Percentiles rank a stretch among this genome's conserved stretches.
Conservation (phyloP, 768 basidiomycete species). For the Tylopilus plumbeoviolaceoides region DNA sequence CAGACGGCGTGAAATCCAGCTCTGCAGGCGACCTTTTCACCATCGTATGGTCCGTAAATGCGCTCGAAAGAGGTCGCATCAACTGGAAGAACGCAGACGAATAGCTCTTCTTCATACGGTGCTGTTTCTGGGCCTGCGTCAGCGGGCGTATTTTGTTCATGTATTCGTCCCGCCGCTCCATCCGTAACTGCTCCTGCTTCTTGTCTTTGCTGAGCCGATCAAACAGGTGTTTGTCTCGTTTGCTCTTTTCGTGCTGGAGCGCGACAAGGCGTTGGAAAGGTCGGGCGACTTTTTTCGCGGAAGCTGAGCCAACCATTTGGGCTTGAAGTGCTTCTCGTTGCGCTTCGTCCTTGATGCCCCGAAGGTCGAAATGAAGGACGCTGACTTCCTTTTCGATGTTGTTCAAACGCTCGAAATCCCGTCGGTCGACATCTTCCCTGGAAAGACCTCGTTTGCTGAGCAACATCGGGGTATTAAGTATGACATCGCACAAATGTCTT, state of each 20-base stretch:
- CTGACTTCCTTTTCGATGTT: constrained; percentile 69
- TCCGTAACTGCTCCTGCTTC: constrained; percentile 64
- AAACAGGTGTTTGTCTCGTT: constrained; percentile 68
- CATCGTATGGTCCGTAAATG: constrained; percentile 63
- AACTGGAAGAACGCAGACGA: constrained; percentile 76
- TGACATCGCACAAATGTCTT: constrained; percentile 66
- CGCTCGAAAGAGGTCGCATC: constrained; percentile 87
- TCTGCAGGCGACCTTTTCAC: constrained; percentile 63
- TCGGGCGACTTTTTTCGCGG: constrained; percentile 51
- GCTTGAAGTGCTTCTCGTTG: constrained; percentile 54
- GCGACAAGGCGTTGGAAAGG: constrained; percentile 65
- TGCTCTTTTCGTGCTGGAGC: constrained; percentile 75
- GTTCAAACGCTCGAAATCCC: constrained; percentile 72
- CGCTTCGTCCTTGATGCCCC: constrained; percentile 73
- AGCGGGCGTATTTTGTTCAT: constrained; percentile 63
- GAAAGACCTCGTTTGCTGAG: constrained; percentile 40
- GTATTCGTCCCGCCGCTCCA: constrained; percentile 72
- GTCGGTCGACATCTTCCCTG: constrained; percentile 55
- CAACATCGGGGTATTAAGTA: constrained; percentile 49
- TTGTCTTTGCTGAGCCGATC: constrained; percentile 73
- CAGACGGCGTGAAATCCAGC: constrained; percentile 67
- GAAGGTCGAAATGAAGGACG: constrained; percentile 61
- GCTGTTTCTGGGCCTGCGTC: constrained; percentile 59
- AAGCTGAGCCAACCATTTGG: constrained; percentile 38
- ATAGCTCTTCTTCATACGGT: constrained; percentile 86